phyloP scores from a whole-genome alignment of 2,329 filamentous ascomycete genomes.

The Moelleriella libera region DNA sequence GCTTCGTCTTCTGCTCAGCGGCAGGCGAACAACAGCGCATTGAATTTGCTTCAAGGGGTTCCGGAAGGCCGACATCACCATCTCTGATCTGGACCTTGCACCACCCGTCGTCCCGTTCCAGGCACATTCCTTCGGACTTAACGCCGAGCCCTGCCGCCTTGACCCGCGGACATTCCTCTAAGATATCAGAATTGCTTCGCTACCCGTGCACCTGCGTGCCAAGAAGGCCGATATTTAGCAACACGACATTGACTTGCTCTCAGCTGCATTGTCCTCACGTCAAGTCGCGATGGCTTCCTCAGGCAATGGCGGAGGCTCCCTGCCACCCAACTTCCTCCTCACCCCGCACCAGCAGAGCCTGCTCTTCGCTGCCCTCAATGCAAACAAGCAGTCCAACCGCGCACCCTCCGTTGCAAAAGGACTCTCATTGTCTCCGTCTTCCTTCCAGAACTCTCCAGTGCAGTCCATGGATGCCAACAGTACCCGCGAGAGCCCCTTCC shows the following conservation, averaged over 20 bases:
- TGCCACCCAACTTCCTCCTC: conserved; percentile 48
- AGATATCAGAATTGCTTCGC: neutral
- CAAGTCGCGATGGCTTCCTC: conserved; percentile 33
- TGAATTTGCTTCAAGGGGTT: neutral
- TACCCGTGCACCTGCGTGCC: no score
- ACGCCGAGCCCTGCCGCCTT: neutral
- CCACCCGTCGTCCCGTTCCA: neutral
- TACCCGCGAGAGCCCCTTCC: conserved; percentile 64
- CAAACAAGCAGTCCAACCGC: conserved; percentile 37
- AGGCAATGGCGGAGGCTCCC: conserved; percentile 22
- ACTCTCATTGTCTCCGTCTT: conserved; percentile 29
- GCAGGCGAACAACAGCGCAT: neutral
- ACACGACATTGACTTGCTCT: no score
- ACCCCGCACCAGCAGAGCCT: conserved; percentile 66
- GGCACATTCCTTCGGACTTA: neutral
- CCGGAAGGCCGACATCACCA: neutral
- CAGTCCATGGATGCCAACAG: conserved; percentile 23
- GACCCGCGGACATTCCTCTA: neutral
- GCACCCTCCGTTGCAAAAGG: conserved; percentile 20
- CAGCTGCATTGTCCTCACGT: neutral
- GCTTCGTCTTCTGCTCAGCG: neutral
- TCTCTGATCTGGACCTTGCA: neutral
- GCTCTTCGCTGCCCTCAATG: conserved; percentile 61
- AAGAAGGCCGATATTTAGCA: no score
- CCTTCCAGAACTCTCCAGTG: conserved; percentile 34